Evolutionary conservation across 371 early-diverging fungal genomes (phyloP).

Genomic region (Mucor racemosus): DNA sequence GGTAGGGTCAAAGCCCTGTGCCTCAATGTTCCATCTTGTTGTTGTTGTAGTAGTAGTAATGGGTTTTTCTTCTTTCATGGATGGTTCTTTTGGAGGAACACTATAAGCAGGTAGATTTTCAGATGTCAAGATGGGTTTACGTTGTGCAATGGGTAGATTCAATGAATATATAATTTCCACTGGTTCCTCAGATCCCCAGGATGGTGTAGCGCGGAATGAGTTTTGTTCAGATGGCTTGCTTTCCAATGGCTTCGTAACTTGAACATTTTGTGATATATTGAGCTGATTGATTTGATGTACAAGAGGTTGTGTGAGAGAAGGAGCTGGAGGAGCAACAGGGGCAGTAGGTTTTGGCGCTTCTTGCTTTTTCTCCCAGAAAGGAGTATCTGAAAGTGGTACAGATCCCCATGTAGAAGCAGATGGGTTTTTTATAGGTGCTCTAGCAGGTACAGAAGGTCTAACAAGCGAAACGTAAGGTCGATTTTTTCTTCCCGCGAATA

Average conservation of each 20-base stretch:
- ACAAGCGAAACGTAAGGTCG: background rate
- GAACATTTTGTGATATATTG: background rate
- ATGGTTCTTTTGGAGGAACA: background rate
- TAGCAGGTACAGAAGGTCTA: background rate
- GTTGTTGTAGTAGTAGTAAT: background rate
- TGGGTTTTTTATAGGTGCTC: background rate
- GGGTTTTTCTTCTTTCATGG: background rate
- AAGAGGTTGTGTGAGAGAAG: background rate
- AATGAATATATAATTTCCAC: background rate
- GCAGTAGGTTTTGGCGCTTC: slow-evolving; percentile 1
- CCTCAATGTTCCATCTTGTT: background rate
- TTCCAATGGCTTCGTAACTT: background rate
- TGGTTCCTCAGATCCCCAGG: background rate
- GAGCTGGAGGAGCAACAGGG: background rate
- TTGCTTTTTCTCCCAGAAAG: slow-evolving; percentile 36
- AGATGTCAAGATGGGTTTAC: background rate
- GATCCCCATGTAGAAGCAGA: slow-evolving; percentile 24
- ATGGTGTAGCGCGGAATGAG: background rate
- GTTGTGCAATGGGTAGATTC: background rate
- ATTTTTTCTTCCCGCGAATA: background rate
- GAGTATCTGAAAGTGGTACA: slow-evolving; percentile 24
- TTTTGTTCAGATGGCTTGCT: background rate
- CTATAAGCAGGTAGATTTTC: background rate
- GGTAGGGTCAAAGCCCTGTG: background rate
- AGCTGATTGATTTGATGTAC: background rate